Evolutionary conservation across 495 filamentous ascomycete genomes (phyloP).

Genomic region (Aspergillus bertholletiae): DNA sequence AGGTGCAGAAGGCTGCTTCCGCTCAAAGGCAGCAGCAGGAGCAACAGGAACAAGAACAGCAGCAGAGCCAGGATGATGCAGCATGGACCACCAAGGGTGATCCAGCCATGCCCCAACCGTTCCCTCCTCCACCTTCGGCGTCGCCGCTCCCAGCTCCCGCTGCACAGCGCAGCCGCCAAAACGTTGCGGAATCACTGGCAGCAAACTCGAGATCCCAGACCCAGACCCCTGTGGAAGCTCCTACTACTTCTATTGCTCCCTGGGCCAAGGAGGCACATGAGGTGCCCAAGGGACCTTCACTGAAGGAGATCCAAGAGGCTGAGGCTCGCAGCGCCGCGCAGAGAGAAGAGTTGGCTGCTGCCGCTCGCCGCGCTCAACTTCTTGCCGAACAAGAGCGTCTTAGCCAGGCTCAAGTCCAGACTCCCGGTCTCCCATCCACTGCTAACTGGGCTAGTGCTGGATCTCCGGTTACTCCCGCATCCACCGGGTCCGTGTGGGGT

Average conservation of each 20-base stretch:
- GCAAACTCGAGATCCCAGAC: slow-evolving; percentile 69
- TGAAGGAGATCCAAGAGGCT: slow-evolving; percentile 95
- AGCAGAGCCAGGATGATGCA: slow-evolving; percentile 43
- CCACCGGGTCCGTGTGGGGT: slow-evolving; percentile 56
- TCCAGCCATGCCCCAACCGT: slow-evolving; percentile 67
- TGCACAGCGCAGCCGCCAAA: slow-evolving; percentile 77
- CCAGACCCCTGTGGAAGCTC: slow-evolving; percentile 64
- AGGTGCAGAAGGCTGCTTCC: slow-evolving; percentile 76
- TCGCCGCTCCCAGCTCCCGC: slow-evolving; percentile 84
- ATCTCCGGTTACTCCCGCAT: slow-evolving; percentile 58
- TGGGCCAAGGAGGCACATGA: slow-evolving; percentile 88
- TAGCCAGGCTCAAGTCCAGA: slow-evolving; percentile 58
- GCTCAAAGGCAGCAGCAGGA: slow-evolving; percentile 60
- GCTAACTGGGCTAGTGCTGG: slow-evolving; percentile 84
- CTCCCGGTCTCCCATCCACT: slow-evolving; percentile 78
- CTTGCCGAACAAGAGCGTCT: slow-evolving; percentile 73
- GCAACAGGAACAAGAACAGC: slow-evolving; percentile 15
- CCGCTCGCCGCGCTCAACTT: slow-evolving; percentile 69
- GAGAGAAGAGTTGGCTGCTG: slow-evolving; percentile 77
- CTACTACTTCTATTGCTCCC: slow-evolving; percentile 72
- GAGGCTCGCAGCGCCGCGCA: slow-evolving; percentile 94
- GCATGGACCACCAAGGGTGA: slow-evolving; percentile 57
- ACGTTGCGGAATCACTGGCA: slow-evolving; percentile 76
- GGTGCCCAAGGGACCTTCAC: slow-evolving; percentile 78
- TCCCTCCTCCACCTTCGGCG: slow-evolving; percentile 67